phyloP scores from a whole-genome alignment of 805 yeast genomes.

The Debaryomyces castellii region DNA sequence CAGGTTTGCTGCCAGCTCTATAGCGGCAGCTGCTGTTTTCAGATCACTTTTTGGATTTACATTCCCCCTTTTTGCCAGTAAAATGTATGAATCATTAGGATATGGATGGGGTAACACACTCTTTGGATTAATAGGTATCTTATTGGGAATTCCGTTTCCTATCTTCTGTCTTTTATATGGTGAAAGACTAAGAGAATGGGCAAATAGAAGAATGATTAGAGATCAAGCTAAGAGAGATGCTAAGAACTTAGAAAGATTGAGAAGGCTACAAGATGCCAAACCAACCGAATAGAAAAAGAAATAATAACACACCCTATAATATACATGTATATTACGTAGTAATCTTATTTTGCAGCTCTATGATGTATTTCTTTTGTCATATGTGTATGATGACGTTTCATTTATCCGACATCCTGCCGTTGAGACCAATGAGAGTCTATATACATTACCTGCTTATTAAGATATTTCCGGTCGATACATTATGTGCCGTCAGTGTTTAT shows the following conservation, averaged over 20 bases:
- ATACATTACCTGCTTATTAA: not conserved
- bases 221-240: conserved; percentile 47
- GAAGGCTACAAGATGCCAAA: conserved; percentile 10
- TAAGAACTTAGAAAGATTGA: conserved; percentile 36
- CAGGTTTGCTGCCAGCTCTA: conserved; percentile 64
- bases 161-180: conserved; percentile 56
- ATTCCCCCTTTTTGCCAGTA: conserved; percentile 63
- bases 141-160: conserved; percentile 69
- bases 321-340: not conserved
- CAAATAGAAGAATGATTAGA: conserved; percentile 48
- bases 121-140: conserved; percentile 56
- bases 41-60: conserved; percentile 67
- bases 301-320: too few species aligned
- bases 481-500: not conserved
- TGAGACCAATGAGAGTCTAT: not conserved
- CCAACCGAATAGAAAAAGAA: not conserved
- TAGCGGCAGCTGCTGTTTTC: conserved; percentile 66
- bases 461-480: not conserved
- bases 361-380: not conserved
- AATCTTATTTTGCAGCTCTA: not conserved
- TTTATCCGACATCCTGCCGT: not conserved
- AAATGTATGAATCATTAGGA: conserved; percentile 55
- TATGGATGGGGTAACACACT: conserved; percentile 73
- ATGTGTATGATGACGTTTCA: not conserved
- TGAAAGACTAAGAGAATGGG: conserved; percentile 56